These are phyloP conservation scores for Globisporangium acanthophoron DNA, from an alignment of 352 stramenopile genomes.

Conservation along the genomic window DNA sequence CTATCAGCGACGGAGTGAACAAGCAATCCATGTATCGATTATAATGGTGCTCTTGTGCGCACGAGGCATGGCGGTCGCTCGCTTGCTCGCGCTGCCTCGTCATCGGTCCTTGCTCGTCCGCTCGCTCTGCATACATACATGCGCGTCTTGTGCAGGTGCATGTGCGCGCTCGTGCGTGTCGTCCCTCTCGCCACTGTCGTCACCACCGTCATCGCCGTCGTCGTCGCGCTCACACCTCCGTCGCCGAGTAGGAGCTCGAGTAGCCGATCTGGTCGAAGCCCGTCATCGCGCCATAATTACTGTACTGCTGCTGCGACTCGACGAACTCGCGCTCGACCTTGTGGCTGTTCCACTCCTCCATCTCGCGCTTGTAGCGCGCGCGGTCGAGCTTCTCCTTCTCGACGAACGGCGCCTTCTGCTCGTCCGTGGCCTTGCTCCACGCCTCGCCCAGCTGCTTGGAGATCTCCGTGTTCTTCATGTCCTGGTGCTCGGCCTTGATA, in stretches of 20 bases:
- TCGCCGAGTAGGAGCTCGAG: constrained; percentile 64
- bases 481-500: constrained; percentile 90
- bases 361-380: constrained; percentile 91
- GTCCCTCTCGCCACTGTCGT: too few relatives aligned
- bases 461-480: constrained; percentile 96
- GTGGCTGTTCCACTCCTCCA: constrained; percentile 88
- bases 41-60: constrained; percentile 3
- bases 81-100: neutral
- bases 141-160: too few relatives aligned
- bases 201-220: too few relatives aligned
- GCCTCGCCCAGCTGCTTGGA: constrained; percentile 92
- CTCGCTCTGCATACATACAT: constrained; percentile 3
- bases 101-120: neutral
- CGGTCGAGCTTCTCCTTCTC: constrained; percentile 91
- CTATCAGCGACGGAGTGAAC: neutral
- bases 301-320: constrained; percentile 80
- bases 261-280: constrained; percentile 82
- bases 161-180: too few relatives aligned
- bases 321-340: constrained; percentile 81
- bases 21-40: constrained; percentile 8
- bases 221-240: constrained; percentile 30
- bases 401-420: constrained; percentile 89
- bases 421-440: constrained; percentile 88
- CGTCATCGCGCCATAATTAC: constrained; percentile 71
- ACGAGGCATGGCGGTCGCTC: neutral